phyloP scores from a whole-genome alignment of 192 early-diverging fungal genomes.

The Cetraspora pellucida region DNA sequence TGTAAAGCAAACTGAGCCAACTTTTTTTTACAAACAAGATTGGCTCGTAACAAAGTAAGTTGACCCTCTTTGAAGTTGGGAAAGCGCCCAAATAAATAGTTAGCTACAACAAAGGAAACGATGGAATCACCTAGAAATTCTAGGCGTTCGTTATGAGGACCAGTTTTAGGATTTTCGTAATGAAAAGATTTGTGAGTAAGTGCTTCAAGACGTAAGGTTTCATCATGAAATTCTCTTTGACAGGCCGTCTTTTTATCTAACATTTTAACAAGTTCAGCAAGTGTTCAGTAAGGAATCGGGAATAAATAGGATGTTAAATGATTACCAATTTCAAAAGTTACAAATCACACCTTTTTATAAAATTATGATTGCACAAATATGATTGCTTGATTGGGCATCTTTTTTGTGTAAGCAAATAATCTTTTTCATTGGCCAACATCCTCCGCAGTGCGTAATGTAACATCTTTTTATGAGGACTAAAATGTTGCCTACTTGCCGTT shows the following conservation, averaged over 20 bases:
- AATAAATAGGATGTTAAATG: too few relatives aligned
- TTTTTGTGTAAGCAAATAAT: too few relatives aligned
- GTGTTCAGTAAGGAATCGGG: too few relatives aligned
- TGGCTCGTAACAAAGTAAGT: slow-evolving; percentile 31
- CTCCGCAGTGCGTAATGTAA: too few relatives aligned
- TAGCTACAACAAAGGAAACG: slow-evolving; percentile 35
- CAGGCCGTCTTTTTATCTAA: background rate
- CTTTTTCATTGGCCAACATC: too few relatives aligned
- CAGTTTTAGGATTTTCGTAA: slow-evolving; percentile 34
- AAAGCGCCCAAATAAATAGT: slow-evolving; percentile 22
- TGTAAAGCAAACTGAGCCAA: slow-evolving; percentile 28
- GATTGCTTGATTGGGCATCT: too few relatives aligned
- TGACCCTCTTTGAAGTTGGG: slow-evolving; percentile 31
- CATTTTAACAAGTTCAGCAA: slow-evolving; percentile 4
- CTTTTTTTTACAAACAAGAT: slow-evolving; percentile 34
- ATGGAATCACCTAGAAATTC: slow-evolving; percentile 36
- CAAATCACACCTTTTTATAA: too few relatives aligned
- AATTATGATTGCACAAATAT: too few relatives aligned
- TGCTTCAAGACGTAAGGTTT: slow-evolving; percentile 16
- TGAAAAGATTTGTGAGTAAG: slow-evolving; percentile 34
- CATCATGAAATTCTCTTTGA: slow-evolving; percentile 16
- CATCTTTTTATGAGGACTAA: too few relatives aligned
- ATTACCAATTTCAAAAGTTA: too few relatives aligned
- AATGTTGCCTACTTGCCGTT: too few relatives aligned
- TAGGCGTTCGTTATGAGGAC: slow-evolving; percentile 35